Evolutionary conservation across 176 grass and related monocot species (phyloP).

Genomic region (Triticum urartu): DNA sequence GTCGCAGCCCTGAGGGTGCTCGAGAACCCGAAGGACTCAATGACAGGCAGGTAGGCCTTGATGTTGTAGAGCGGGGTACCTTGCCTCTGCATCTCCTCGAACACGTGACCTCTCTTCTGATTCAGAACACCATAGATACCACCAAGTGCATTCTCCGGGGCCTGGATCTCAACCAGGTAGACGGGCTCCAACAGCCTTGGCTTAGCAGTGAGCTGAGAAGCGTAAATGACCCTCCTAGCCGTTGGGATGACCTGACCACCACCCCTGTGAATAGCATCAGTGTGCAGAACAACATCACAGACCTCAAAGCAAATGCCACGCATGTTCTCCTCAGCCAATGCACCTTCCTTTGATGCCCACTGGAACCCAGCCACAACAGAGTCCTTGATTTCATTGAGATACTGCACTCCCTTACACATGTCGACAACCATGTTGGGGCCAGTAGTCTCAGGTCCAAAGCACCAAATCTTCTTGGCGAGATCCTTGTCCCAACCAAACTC

Average conservation of each 20-base stretch:
- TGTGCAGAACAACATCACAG: conserved; percentile 84
- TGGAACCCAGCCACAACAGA: conserved; percentile 88
- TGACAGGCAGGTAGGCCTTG: conserved; percentile 76
- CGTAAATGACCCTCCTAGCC: conserved; percentile 73
- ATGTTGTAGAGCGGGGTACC: conserved; percentile 74
- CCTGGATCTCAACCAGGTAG: conserved; percentile 87
- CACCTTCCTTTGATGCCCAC: conserved; percentile 88
- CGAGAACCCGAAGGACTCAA: conserved; percentile 51
- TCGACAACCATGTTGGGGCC: conserved; percentile 86
- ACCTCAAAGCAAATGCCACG: conserved; percentile 90
- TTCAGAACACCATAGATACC: conserved; percentile 81
- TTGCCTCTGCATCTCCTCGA: conserved; percentile 68
- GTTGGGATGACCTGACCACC: conserved; percentile 90
- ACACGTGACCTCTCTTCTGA: conserved; percentile 70
- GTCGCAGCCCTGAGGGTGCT: conserved; percentile 48
- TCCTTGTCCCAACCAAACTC: conserved; percentile 92
- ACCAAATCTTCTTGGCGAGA: conserved; percentile 93
- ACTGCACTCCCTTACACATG: conserved; percentile 96
- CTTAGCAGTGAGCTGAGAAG: conserved; percentile 77
- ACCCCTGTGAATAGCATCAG: conserved; percentile 88
- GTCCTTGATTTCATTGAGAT: conserved; percentile 88
- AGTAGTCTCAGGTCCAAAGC: conserved; percentile 83
- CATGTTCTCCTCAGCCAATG: conserved; percentile 81
- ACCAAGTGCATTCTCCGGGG: conserved; percentile 64
- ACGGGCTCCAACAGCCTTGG: conserved; percentile 78